Conservation (phyloP, 306 rosid genomes). For the Prunus salicina region DNA sequence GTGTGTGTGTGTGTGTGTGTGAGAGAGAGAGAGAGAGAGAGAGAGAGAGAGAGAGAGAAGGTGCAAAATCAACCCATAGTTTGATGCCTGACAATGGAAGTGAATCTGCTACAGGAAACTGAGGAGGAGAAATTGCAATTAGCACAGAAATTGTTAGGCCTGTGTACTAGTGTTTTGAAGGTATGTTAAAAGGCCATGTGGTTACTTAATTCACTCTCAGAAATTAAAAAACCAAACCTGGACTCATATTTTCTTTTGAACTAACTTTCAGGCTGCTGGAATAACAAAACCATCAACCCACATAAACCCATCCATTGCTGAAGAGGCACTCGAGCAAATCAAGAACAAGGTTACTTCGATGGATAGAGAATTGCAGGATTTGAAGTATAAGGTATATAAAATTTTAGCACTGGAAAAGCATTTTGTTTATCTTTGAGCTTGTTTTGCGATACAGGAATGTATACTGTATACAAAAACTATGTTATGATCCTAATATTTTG, state of each 20-base stretch:
- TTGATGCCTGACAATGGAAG: conserved; percentile 18
- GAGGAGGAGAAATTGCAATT: conserved; percentile 81
- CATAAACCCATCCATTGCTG: conserved; percentile 60
- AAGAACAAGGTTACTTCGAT: conserved; percentile 47
- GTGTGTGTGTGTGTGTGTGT: neutral
- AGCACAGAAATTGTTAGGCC: conserved; percentile 67
- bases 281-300: conserved; percentile 49
- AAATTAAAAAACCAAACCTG: conserved; percentile 5
- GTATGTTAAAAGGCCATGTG: conserved; percentile 24
- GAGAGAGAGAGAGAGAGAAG: neutral
- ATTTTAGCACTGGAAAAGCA: neutral
- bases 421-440: neutral
- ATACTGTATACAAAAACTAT: neutral
- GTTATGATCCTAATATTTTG: neutral
- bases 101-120: conserved; percentile 52
- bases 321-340: conserved; percentile 65
- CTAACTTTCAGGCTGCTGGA: conserved; percentile 73
- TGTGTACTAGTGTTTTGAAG: conserved; percentile 71
- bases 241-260: conserved; percentile 1
- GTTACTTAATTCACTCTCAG: conserved; percentile 1
- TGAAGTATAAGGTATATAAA: conserved; percentile 66
- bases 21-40: neutral
- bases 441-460: neutral
- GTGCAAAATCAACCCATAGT: neutral
- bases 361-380: conserved; percentile 69